Percentiles rank a stretch among this genome's conserved stretches.
These are phyloP conservation scores for Xylaria telfairii DNA, from an alignment of 495 filamentous ascomycete species.

Conservation along the genomic window DNA sequence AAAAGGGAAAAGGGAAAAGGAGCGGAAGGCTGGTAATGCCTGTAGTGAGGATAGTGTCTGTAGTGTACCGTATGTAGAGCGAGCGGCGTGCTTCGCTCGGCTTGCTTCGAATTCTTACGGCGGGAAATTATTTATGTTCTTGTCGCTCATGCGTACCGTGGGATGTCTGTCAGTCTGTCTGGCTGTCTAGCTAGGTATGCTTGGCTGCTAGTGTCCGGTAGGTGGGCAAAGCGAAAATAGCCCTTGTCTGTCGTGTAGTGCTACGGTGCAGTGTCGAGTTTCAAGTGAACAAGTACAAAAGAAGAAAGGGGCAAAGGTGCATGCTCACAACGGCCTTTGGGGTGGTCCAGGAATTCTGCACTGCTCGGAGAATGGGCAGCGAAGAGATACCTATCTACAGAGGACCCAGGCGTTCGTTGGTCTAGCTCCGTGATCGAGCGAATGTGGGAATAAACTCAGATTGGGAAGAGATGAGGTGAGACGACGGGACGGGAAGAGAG, in stretches of 20 bases:
- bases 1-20: too few species aligned
- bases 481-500: conserved; percentile 21
- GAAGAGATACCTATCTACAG: neutral
- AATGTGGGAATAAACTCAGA: conserved; percentile 19
- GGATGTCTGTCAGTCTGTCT: conserved; percentile 1
- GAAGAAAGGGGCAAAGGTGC: conserved; percentile 23
- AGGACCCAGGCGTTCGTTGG: conserved; percentile 17
- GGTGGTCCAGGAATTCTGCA: conserved; percentile 18
- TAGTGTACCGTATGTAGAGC: neutral
- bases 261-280: conserved; percentile 13
- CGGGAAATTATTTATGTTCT: conserved; percentile 22
- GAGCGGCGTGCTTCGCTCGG: conserved; percentile 6
- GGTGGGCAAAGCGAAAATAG: conserved; percentile 9
- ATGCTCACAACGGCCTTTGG: conserved; percentile 11
- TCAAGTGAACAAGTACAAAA: conserved; percentile 22
- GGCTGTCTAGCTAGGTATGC: neutral
- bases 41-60: neutral
- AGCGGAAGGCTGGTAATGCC: conserved; percentile 26
- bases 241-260: conserved; percentile 15
- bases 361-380: conserved; percentile 18
- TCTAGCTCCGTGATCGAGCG: conserved; percentile 24
- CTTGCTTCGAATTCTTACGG: neutral
- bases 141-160: conserved; percentile 16
- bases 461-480: conserved; percentile 21
- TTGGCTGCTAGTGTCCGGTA: neutral